A percentile compares a stretch with the other conserved stretches of the same genome.
These are phyloP conservation scores for Graphilbum sp. DNA, from an alignment of 2,329 filamentous ascomycete species.

Conservation along the genomic window DNA sequence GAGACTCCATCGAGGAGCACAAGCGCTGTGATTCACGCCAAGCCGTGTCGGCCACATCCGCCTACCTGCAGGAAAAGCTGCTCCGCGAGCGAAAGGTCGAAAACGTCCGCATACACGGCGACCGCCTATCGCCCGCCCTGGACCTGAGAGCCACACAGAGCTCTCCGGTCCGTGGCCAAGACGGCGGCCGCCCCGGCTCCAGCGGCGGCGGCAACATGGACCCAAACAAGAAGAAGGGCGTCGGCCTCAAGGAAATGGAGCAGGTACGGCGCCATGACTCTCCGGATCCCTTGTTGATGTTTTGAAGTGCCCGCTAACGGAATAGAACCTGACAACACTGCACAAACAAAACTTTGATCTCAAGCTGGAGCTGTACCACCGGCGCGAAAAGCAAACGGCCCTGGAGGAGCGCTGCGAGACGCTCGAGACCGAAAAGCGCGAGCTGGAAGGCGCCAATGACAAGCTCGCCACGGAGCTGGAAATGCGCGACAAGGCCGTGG, in stretches of 20 bases:
- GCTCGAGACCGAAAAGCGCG: conserved; percentile 40
- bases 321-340: conserved; percentile 45
- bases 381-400: conserved; percentile 43
- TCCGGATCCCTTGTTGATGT: too few relatives aligned
- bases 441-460: conserved; percentile 40
- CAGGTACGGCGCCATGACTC: too few relatives aligned
- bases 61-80: conserved; percentile 38
- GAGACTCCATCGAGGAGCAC: conserved; percentile 20
- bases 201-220: conserved; percentile 23
- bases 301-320: too few relatives aligned
- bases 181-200: conserved; percentile 25
- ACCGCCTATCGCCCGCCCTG: conserved; percentile 20
- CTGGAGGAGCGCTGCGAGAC: conserved; percentile 31
- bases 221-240: conserved; percentile 28
- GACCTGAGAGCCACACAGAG: conserved; percentile 21
- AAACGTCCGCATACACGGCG: conserved; percentile 21
- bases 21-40: conserved; percentile 22
- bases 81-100: conserved; percentile 33
- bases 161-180: conserved; percentile 21
- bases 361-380: conserved; percentile 56
- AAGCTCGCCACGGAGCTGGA: conserved; percentile 43
- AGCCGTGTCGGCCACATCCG: conserved; percentile 24
- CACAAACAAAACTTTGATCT: conserved; percentile 66
- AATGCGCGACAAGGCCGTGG: conserved; percentile 52
- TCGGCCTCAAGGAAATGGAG: conserved; percentile 54